These are phyloP conservation scores for Xylaria digitata DNA, from an alignment of 2,329 filamentous ascomycete species.

Conservation along the genomic window DNA sequence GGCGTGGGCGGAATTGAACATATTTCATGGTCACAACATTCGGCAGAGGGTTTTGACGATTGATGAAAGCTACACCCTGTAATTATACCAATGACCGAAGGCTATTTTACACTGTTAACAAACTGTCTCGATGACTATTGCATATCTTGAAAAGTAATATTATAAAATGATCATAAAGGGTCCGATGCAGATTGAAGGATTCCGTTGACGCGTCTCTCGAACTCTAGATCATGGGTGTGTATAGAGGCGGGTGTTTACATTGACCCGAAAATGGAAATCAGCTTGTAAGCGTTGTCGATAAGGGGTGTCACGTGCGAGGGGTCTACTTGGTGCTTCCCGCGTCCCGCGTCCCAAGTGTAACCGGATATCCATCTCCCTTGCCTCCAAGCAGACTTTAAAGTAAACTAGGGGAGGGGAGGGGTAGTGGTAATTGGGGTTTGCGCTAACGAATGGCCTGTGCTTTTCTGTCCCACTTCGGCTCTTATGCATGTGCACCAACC, in stretches of 20 bases:
- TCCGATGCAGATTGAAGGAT: background rate
- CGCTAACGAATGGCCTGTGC: constrained; percentile 9
- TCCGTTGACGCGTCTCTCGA: constrained; percentile 36
- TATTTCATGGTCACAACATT: constrained; percentile 42
- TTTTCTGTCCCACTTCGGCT: constrained; percentile 8
- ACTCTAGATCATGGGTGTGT: constrained; percentile 1
- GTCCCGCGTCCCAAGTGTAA: background rate
- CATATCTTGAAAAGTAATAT: background rate
- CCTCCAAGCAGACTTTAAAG: too few species aligned
- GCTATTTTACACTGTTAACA: constrained; percentile 33
- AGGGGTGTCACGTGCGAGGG: constrained; percentile 45
- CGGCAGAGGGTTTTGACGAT: constrained; percentile 45
- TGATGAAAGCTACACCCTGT: constrained; percentile 51
- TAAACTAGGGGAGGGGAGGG: background rate
- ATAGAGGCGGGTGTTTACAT: constrained; percentile 44
- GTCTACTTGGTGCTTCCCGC: background rate
- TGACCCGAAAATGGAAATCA: constrained; percentile 40
- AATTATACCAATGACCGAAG: constrained; percentile 50
- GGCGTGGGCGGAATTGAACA: constrained; percentile 41
- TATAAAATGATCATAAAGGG: background rate
- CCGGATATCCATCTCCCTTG: background rate
- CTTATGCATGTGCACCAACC: background rate
- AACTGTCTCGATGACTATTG: too few species aligned
- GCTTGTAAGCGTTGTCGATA: constrained; percentile 41
- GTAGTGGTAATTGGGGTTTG: constrained; percentile 3